Base-by-base conservation (phyloP, 129 eudicot genomes). In the Helichrysum umbraculigerum region DNA sequence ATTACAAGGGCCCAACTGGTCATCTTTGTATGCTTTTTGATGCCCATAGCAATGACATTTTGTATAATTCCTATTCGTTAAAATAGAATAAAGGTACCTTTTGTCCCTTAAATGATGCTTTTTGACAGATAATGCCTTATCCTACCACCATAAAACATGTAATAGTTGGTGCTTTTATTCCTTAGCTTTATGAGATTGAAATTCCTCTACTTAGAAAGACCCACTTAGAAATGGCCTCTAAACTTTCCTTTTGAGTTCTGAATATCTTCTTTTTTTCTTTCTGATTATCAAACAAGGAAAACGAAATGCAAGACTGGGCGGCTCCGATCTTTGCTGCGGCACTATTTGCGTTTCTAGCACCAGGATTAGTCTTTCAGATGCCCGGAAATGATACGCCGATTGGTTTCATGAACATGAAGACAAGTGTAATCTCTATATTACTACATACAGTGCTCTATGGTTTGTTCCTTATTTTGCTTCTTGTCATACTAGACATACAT, bases 361-460 rank as follows among this genome's bases (percentile, higher is more conserved):
- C 98, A 0, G 98, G 98, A 35, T 66, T 93, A 39, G 74, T 93
- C 47, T 70, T 93, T 66, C 98, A 94, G 79, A 72, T 91, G 62
- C 98, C 98, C 0, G 98, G 97, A 60, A 94, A 87, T 60, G 78
- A 89, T 7, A 73, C 75, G 2, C 90, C 93, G 0, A 79, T 94
- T 3, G 98, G 88, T 47, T 94, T 91, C 83, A 73, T 94, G 86
- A 89, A 91, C 89, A 88, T 94, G 97, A 94, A 94, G 90, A 94
- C 98, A 2, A 94, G 86, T 67, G 54, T 87, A 6, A 73, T 85
- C 28, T 87, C 98, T 67, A 85, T 94, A 77, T 67, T 94, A 6
- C 58, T 94, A 35, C 98, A 93, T 73, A 75, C 93, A 6, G 85
- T 91, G 69, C 73, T 93, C 19, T 93, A 86, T 78, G 96, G 90